Evolutionary conservation across 805 yeast genomes (phyloP), one percentile per base, ranked within the genome.

Genomic region (Priceomyces carsonii): DNA sequence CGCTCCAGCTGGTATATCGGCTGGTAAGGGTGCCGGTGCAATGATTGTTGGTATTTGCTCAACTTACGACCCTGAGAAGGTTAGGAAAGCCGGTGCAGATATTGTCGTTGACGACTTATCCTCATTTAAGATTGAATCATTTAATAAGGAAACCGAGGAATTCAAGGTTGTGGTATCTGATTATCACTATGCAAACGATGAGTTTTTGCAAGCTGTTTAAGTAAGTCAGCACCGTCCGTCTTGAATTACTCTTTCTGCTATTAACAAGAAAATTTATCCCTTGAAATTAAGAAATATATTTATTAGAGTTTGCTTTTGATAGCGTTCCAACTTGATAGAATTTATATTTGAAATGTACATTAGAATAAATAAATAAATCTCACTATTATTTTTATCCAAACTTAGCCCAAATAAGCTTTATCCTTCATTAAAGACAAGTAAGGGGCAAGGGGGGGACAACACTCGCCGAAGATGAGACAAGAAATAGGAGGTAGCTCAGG

Each of bases 21-120:
- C 95, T 25, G 95, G 95, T 55, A 78, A 79, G 56, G 85, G 75
- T 37, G 90, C 93, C 17, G 95, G 90, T 40, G 88, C 93, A 58
- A 71, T 75, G 55, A 82, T 85, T 42, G 79, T 86, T 49, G 95
- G 95, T 55, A 82, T 86, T 61, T 84, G 90, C 47, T 82, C 91
- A 42, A 80, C 93, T 36, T 85, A 83, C 61, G 79, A 74, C 45
- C 75, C 85, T 25, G 81, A 79, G 42, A 73, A 73, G 55, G 82
- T 86, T 40, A 74, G 80, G 62, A 75, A 70, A 36, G 77, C 85
- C 36, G 95, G 95, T 50, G 95, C 95, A 45, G 83, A 80, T 53
- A 83, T 81, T 57, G 89, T 85, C 38, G 87, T 87, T 42, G 77
- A 80, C 55, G 87, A 85, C 66, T 73, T 85, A 63, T 68, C 73